Conservation (phyloP, 352 stramenopile genomes). For the Phytophthora macrochlamydospora region DNA sequence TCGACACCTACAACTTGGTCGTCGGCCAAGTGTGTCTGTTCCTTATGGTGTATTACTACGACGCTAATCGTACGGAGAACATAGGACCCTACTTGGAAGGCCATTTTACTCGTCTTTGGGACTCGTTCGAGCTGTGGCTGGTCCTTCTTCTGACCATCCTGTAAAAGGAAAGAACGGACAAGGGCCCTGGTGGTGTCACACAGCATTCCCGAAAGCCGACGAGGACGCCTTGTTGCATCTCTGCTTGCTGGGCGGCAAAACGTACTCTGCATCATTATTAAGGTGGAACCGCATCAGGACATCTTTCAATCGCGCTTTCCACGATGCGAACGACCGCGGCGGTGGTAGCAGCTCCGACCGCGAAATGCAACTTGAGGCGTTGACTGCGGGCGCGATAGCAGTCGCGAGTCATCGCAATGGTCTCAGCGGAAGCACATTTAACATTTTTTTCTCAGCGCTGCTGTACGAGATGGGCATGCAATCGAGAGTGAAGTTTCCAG, state of each 20-base stretch:
- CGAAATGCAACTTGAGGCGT: not conserved
- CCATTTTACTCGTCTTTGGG: not conserved
- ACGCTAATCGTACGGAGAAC: not conserved
- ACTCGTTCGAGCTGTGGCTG: not conserved
- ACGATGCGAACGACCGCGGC: not conserved
- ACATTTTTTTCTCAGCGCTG: constrained; percentile 1
- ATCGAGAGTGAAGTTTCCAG: not conserved
- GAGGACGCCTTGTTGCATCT: not conserved
- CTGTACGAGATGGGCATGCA: constrained; percentile 1
- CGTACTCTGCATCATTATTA: not conserved
- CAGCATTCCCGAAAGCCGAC: not conserved
- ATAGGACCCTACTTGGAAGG: not conserved
- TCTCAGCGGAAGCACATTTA: not conserved
- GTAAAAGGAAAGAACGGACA: not conserved
- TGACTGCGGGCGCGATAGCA: not conserved
- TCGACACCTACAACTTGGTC: no score
- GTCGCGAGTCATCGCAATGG: constrained; percentile 1
- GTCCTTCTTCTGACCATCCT: not conserved
- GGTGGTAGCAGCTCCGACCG: not conserved
- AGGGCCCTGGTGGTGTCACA: not conserved
- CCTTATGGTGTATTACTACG: not conserved
- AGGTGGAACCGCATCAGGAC: not conserved
- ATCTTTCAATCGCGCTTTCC: not conserved
- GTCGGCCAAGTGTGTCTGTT: not conserved
- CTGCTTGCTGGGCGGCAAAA: not conserved